Conservation (phyloP, 257 asterid species). For the Solanum peruvianum region DNA sequence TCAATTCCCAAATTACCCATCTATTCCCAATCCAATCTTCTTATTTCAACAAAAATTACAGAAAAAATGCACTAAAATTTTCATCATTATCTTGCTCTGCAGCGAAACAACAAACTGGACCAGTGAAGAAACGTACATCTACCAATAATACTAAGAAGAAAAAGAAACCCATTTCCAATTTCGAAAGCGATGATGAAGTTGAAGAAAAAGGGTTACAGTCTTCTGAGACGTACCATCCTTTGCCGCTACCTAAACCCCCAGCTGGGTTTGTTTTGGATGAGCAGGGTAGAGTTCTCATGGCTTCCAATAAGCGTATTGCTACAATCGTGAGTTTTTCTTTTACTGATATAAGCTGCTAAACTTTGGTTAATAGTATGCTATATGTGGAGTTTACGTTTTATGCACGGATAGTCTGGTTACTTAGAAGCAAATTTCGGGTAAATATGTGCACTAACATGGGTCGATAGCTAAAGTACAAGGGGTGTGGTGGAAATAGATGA, state of each 20-base stretch:
- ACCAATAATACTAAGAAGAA: constrained; percentile 5
- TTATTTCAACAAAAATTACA: not conserved
- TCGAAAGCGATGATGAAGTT: constrained; percentile 2
- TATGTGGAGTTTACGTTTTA: not conserved
- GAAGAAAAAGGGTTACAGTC: constrained; percentile 12
- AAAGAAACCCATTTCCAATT: constrained; percentile 3
- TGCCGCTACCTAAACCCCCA: constrained; percentile 88
- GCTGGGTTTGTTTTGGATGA: constrained; percentile 91
- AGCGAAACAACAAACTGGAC: constrained; percentile 22
- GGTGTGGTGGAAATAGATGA: not conserved
- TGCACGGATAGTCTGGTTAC: not conserved
- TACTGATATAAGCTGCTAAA: not conserved
- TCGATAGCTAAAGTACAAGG: not conserved
- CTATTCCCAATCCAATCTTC: not conserved
- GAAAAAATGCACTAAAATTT: not conserved
- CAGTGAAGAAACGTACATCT: constrained; percentile 22
- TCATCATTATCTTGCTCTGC: constrained; percentile 10
- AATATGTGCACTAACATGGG: not conserved
- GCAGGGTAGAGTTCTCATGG: constrained; percentile 79
- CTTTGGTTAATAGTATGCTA: not conserved
- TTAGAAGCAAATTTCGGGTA: not conserved
- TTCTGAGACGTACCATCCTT: constrained; percentile 20
- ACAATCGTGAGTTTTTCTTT: constrained; percentile 52
- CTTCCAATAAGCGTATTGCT: constrained; percentile 67
- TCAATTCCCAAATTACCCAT: not conserved